These are phyloP conservation scores for Ganoderma multipileum DNA, from an alignment of 1,284 basidiomycete genomes.

Conservation along the genomic window DNA sequence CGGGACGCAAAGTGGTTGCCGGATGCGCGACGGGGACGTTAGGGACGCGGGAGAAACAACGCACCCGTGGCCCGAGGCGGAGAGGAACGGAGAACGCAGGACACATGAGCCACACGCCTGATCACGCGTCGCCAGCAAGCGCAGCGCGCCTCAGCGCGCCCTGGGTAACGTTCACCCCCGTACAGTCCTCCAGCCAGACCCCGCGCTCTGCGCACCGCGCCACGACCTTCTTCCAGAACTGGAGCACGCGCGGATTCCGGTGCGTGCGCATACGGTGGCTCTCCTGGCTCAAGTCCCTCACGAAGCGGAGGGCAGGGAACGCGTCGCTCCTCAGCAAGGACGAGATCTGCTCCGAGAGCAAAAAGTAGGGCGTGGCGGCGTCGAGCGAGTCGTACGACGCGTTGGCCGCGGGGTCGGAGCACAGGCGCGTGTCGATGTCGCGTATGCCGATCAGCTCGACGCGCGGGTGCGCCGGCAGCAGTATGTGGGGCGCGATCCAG, in stretches of 20 bases:
- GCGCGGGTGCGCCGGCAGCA: conserved; percentile 66
- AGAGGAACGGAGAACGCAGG: not conserved
- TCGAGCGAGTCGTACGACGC: not conserved
- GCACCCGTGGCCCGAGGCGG: not conserved
- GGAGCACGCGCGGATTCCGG: conserved; percentile 43
- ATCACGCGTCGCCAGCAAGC: conserved; percentile 5
- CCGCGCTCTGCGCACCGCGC: conserved; percentile 52
- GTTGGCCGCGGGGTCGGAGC: conserved; percentile 43
- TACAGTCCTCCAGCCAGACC: conserved; percentile 64
- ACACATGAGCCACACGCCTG: not conserved
- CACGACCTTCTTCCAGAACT: conserved; percentile 60
- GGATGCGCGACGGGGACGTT: too few relatives aligned
- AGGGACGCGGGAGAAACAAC: not conserved
- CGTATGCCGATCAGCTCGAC: conserved; percentile 74
- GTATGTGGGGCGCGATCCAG: conserved; percentile 79
- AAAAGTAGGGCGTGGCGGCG: conserved; percentile 60
- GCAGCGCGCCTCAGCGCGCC: conserved; percentile 39
- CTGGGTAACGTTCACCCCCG: conserved; percentile 47
- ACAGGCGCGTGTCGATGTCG: conserved; percentile 69
- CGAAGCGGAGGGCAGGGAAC: conserved; percentile 66
- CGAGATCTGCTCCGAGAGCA: conserved; percentile 67
- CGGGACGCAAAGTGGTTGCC: too few relatives aligned
- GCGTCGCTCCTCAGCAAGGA: conserved; percentile 62
- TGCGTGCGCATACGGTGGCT: conserved; percentile 42
- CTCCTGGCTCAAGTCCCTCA: conserved; percentile 61